phyloP scores from a whole-genome alignment of 805 yeast genomes.

The Saturnispora gosingensis region DNA sequence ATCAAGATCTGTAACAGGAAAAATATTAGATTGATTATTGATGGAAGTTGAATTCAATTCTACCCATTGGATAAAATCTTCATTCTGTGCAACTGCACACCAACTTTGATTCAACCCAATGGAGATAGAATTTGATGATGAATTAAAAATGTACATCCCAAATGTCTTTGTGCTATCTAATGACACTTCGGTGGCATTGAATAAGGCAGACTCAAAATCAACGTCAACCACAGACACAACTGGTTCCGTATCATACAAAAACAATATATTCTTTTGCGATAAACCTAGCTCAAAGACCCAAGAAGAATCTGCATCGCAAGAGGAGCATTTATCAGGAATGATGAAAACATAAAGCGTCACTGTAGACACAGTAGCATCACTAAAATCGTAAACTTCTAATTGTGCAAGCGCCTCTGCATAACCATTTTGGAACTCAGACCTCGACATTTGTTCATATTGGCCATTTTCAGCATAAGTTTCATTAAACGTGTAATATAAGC shows the following conservation, averaged over 20 bases:
- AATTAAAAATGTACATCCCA: constrained; percentile 39
- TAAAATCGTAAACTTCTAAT: neutral
- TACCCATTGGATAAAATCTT: neutral
- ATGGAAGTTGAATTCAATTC: constrained; percentile 18
- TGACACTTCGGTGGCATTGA: constrained; percentile 40
- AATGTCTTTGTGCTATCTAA: constrained; percentile 15
- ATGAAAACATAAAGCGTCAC: constrained; percentile 17
- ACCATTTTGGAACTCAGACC: constrained; percentile 18
- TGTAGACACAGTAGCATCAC: constrained; percentile 12
- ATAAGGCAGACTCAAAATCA: constrained; percentile 57
- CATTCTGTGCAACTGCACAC: constrained; percentile 56
- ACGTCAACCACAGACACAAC: constrained; percentile 57
- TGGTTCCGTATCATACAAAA: constrained; percentile 57
- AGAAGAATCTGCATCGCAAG: constrained; percentile 13
- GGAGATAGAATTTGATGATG: constrained; percentile 30
- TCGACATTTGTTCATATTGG: constrained; percentile 10
- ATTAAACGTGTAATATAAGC: constrained; percentile 22
- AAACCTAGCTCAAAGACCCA: constrained; percentile 66
- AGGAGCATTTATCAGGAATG: constrained; percentile 16
- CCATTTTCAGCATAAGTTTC: constrained; percentile 10
- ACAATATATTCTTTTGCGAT: constrained; percentile 52
- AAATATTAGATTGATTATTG: constrained; percentile 32
- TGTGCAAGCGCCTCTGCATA: constrained; percentile 19
- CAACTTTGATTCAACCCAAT: constrained; percentile 43
- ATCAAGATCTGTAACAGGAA: constrained; percentile 53